Conservation (phyloP, 805 yeast species). For the Monosporozyma servazzii region DNA sequence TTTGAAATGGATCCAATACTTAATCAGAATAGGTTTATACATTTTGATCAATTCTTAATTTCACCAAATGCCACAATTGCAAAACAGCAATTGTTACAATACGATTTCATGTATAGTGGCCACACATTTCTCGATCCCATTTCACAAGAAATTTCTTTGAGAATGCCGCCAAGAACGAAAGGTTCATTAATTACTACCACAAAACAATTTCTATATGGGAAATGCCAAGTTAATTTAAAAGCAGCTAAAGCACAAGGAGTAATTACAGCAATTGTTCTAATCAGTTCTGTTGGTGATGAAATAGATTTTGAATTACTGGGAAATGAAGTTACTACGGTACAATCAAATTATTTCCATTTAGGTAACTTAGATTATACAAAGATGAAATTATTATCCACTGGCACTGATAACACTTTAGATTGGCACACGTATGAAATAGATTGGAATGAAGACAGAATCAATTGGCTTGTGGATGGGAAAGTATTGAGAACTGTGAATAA, state of each 20-base stretch:
- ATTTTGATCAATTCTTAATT: constrained; percentile 22
- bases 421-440: constrained; percentile 72
- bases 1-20: background rate
- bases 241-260: constrained; percentile 74
- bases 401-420: constrained; percentile 47
- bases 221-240: constrained; percentile 55
- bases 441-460: constrained; percentile 65
- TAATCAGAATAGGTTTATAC: constrained; percentile 10
- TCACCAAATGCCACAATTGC: constrained; percentile 37
- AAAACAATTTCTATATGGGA: constrained; percentile 78
- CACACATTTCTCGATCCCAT: constrained; percentile 41
- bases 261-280: constrained; percentile 70
- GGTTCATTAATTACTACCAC: constrained; percentile 79
- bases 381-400: constrained; percentile 22
- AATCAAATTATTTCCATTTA: constrained; percentile 72
- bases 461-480: constrained; percentile 67
- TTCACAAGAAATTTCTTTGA: constrained; percentile 40
- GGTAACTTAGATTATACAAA: constrained; percentile 66
- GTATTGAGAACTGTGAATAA: constrained; percentile 54
- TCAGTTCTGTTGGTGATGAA: constrained; percentile 84
- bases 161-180: constrained; percentile 66
- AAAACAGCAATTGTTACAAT: constrained; percentile 47
- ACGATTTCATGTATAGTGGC: constrained; percentile 61
- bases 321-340: constrained; percentile 51
- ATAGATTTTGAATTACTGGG: constrained; percentile 86